Evolutionary conservation across 768 basidiomycete genomes (phyloP), one percentile per base, ranked within the genome.

Genomic region (Mycena filopes): DNA sequence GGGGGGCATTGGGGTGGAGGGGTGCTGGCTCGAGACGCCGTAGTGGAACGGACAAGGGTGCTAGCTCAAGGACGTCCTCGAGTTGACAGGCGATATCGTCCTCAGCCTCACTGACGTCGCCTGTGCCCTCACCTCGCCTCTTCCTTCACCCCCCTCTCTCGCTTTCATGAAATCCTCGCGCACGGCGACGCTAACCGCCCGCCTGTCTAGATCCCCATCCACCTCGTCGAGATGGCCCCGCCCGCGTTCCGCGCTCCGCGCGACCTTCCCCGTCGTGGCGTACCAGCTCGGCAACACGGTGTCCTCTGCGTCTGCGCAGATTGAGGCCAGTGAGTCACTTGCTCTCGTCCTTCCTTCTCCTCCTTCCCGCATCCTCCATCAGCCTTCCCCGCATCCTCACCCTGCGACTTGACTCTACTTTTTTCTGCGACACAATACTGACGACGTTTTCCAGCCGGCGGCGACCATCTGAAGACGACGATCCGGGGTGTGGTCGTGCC

Each of bases 201-300:
- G 18, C 25, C 9, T 9, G 29, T n/a, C n/a, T 56, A 82, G 82
- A 84, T 87, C 56, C 89, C 90, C 20, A 86, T 91, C 68, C 87
- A 86, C 72, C 83, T 92, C 45, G 79, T 83, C 26, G 90, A 92
- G 74, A 78, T 90, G 69, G 86, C 88, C 0, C 91, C 91, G 3
- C 87, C 89, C 29, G 89, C 88, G 0, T 92, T 90, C 81, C 83
- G 91, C 61, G 88, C 89, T 90, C 81, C 83, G 91, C 61, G 88
- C 89, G 8, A 86, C 87, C 10, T 90, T 89, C 78, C 86, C 86
- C 18, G 89, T 89, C 65, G 82, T 89, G 10, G 83, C 86, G 16
- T 91, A 90, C 76, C 90, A 90, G 70, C 68, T 89, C 28, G 88
- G 63, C 15, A 58, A 86, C 79, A 87, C 87, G 86, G 82, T 86